Evolutionary conservation across 257 asterid species (phyloP), one percentile per base, ranked within the genome.

Genomic region (Craterostigma plantagineum): DNA sequence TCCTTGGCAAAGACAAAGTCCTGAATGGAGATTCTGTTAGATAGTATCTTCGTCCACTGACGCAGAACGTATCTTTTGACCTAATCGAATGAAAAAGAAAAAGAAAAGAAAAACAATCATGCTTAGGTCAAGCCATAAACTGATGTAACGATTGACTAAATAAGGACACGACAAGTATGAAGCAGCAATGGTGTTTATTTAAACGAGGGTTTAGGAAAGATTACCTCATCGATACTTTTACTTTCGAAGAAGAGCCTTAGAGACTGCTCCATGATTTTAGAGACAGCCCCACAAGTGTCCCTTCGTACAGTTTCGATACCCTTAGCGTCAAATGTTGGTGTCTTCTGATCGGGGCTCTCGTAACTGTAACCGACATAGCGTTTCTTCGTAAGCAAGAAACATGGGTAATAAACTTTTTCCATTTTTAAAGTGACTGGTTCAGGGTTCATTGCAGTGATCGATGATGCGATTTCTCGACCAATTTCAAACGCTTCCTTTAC

Each of bases 1-100:
- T 87, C 97, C 74, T 87, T 87, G 0, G 97, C 92, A 49, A 87
- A 87, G 58, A 87, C 63, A 64, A 81, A 82, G 76, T 87, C 97
- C 66, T 79, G 78, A 48, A 82, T 77, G 42, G 94, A 72, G 46
- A 79, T 56, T 66, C 92, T 72, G 49, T 93, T 90, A 14, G 95
- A 81, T 62, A 82, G 36, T 57, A 82, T 79, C 54, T 72, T 70
- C 58, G 63, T 74, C 95, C 97, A 87, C 63, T 87, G 97, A 44
- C 97, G 95, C 53, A 64, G 55, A 63, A 82, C 35, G 54, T 82
- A 76, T 41, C 56, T 39, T 67, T 74, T 79, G 16, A 87, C 92
- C 96, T 85, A 64, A 15, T 12, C 66, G 61, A 40, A 54, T 35
- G 49, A 40, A 42, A 46, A n/a, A n/a, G n/a, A n/a, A n/a, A n/a